Conservation (phyloP, 768 basidiomycete genomes). For the Mycena amicta region DNA sequence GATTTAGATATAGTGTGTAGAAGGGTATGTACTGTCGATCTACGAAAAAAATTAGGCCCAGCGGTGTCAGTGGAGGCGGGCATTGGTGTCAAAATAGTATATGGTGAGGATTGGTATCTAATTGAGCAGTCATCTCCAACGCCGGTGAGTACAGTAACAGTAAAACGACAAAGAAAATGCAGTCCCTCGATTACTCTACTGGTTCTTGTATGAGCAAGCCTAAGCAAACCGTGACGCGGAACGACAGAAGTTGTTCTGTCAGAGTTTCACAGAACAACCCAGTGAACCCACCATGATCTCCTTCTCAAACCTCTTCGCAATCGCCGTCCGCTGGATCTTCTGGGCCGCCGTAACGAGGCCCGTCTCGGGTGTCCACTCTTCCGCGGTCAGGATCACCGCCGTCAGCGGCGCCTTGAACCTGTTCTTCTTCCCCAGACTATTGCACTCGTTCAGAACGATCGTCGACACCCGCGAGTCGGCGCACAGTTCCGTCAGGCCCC, state of each 20-base stretch:
- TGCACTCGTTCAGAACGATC: conserved; percentile 76
- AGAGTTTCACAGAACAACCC: too few species aligned
- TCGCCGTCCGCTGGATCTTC: conserved; percentile 80
- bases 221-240: not conserved
- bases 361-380: conserved; percentile 92
- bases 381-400: conserved; percentile 73
- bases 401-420: conserved; percentile 76
- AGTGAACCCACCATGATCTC: conserved; percentile 60
- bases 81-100: too few species aligned
- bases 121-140: too few species aligned
- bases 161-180: not conserved
- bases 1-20: too few species aligned
- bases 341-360: conserved; percentile 90
- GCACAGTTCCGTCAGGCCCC: conserved; percentile 58
- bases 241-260: too few species aligned
- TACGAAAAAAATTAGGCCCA: too few species aligned
- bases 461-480: conserved; percentile 53
- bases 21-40: too few species aligned
- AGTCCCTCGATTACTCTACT: conserved; percentile 17
- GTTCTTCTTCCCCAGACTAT: conserved; percentile 80
- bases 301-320: conserved; percentile 63
- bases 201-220: conserved; percentile 30
- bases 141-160: not conserved
- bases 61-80: too few species aligned
- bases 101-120: too few species aligned